Evolutionary conservation across 768 basidiomycete species (phyloP).

Genomic region (Pisolithus sp.): DNA sequence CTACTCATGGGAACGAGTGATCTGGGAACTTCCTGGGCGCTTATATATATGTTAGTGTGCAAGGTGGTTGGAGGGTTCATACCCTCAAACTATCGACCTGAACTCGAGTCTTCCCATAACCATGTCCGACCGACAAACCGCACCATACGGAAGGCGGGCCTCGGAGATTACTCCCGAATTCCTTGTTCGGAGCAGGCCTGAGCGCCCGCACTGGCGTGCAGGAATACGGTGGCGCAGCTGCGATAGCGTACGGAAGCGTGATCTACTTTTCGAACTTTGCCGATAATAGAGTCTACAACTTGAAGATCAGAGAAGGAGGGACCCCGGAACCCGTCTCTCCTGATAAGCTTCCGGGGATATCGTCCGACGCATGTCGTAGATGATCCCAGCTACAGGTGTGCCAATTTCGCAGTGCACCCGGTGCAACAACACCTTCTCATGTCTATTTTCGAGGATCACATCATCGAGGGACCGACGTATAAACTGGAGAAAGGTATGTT

Average conservation of each 20-base stretch:
- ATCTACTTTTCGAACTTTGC: conserved; percentile 54
- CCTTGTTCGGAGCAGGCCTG: conserved; percentile 43
- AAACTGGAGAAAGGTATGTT: no score
- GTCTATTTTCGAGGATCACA: conserved; percentile 69
- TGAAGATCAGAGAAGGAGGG: conserved; percentile 24
- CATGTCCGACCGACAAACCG: conserved; percentile 14
- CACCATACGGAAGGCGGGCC: conserved; percentile 55
- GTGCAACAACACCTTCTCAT: conserved; percentile 46
- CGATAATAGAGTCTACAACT: conserved; percentile 53
- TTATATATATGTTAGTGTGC: no score
- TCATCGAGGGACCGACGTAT: no score
- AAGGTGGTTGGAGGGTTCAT: no score
- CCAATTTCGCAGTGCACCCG: conserved; percentile 57
- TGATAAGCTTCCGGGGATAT: conserved; percentile 33
- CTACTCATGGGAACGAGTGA: no score
- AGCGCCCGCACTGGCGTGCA: conserved; percentile 55
- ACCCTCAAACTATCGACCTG: no score
- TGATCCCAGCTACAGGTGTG: conserved; percentile 44
- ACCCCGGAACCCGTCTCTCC: conserved; percentile 49
- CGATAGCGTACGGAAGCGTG: conserved; percentile 42
- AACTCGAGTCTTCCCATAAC: background rate
- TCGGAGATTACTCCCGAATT: conserved; percentile 48
- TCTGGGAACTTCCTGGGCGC: no score
- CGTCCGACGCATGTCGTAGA: conserved; percentile 1
- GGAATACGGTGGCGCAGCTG: conserved; percentile 67